Percentiles rank a stretch among this genome's conserved stretches.
phyloP scores from a whole-genome alignment of 176 grass and related monocot genomes.

The Tillandsia leiboldiana region DNA sequence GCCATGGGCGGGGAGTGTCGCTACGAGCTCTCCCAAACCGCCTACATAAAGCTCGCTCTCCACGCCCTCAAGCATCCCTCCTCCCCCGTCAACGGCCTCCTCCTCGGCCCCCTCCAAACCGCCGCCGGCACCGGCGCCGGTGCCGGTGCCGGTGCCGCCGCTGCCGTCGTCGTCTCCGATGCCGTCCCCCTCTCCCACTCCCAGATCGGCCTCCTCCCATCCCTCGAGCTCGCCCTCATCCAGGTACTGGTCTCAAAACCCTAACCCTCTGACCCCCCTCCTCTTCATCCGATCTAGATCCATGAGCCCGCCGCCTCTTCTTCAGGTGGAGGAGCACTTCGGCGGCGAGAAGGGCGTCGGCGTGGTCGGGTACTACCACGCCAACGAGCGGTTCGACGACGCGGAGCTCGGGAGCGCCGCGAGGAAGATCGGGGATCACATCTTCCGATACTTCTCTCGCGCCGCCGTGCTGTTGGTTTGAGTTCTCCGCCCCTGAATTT shows the following conservation, averaged over 20 bases:
- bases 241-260: slow-evolving; percentile 19
- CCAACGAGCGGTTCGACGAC: slow-evolving; percentile 73
- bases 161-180: slow-evolving; percentile 40
- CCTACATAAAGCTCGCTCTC: slow-evolving; percentile 81
- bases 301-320: background rate
- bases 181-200: slow-evolving; percentile 71
- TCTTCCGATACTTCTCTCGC: slow-evolving; percentile 86
- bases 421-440: slow-evolving; percentile 86
- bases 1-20: slow-evolving; percentile 61
- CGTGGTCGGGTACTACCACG: slow-evolving; percentile 96
- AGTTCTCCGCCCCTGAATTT: slow-evolving; percentile 1
- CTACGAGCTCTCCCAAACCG: slow-evolving; percentile 79
- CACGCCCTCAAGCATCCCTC: slow-evolving; percentile 83
- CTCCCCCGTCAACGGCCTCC: slow-evolving; percentile 79
- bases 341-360: slow-evolving; percentile 34
- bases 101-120: slow-evolving; percentile 49
- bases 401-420: slow-evolving; percentile 55
- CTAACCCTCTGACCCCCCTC: background rate
- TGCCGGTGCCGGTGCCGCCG: background rate
- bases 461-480: slow-evolving; percentile 70
- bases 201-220: slow-evolving; percentile 77
- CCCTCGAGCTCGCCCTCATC: slow-evolving; percentile 80
- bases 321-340: slow-evolving; percentile 68
- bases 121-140: slow-evolving; percentile 16
- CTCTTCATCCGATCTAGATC: background rate